Base-by-base conservation (phyloP, 106 monocot species). In the Alisma plantagoaquatica region DNA sequence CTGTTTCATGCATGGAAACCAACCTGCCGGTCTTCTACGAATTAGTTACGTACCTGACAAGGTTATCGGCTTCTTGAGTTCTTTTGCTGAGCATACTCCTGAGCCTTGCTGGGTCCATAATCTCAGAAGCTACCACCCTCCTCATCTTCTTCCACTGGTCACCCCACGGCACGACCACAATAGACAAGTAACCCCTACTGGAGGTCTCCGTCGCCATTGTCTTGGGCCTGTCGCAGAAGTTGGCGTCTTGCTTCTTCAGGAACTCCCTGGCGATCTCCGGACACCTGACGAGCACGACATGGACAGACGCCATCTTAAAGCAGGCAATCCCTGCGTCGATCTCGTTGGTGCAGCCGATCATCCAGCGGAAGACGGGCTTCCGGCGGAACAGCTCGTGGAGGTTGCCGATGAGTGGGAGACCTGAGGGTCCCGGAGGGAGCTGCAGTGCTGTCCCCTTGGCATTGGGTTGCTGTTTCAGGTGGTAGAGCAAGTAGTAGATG, bases 121-220 rank as follows among this genome's bases (percentile, higher is more conserved):
- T 19, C 46, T 46, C 46, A 3, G 46, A 46, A n/a, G 46, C 46
- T 5, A 46, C 16, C 14, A 46, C 46, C 46, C 46, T 46, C 46
- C 46, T 46, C 46, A 46, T 46, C 46, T 46, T 46, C 46, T 46
- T 46, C 46, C 46, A 46, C 16, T 46, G 46, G 4, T 46, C 46
- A 18, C 46, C 46, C 14, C 7, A 18, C 4, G 46, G 46, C 15
- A 19, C 4, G 46, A 46, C 16, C 17, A 18, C 46, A 4, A 46
- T 19, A 18, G 46, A 46, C 17, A 46, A 19, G 46, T n/a, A 46
- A 18, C 46, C 17, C 9, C 46, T 12, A 19, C 46, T n/a, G 46
- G 46, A 46, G 46, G 15, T n/a, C 46, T 46, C 46, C 4, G 46
- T 46, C 4, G 14, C 46, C 46, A 46, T 46, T 12, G 46, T 46